Percentiles rank a stretch among this genome's conserved stretches.
Evolutionary conservation across 331 rosid genomes (phyloP).

Genomic region (Acacia concinna): DNA sequence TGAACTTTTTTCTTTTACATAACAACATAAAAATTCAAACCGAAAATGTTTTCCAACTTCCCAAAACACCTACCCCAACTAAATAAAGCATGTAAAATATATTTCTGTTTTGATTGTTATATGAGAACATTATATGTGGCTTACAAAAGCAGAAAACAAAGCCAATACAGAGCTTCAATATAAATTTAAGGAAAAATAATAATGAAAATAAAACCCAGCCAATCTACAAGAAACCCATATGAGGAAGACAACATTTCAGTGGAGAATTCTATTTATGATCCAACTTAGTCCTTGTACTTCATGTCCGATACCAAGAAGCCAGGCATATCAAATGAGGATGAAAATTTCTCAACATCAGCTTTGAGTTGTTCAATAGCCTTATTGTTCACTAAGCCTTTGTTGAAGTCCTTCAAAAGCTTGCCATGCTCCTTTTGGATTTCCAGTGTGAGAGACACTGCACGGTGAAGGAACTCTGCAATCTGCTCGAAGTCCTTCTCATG

Average conservation of each 20-base stretch:
- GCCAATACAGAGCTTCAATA: neutral
- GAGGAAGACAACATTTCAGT: neutral
- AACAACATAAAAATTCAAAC: neutral
- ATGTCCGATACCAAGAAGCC: constrained; percentile 72
- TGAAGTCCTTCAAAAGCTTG: constrained; percentile 94
- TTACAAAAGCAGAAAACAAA: constrained; percentile 23
- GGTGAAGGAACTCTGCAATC: constrained; percentile 95
- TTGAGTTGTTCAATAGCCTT: constrained; percentile 78
- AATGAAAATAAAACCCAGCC: too few species aligned
- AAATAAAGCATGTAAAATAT: neutral
- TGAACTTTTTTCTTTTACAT: neutral
- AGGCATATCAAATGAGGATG: constrained; percentile 80
- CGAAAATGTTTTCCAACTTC: neutral
- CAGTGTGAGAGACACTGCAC: constrained; percentile 74
- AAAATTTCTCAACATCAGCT: constrained; percentile 82
- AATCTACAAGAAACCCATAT: neutral
- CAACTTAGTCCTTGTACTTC: constrained; percentile 84
- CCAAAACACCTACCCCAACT: neutral
- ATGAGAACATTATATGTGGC: constrained; percentile 21
- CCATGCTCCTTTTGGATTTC: constrained; percentile 85
- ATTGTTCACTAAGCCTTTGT: constrained; percentile 86
- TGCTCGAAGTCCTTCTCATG: constrained; percentile 88
- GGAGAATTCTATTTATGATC: neutral
- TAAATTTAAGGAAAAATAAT: neutral
- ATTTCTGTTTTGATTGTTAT: neutral